These are phyloP conservation scores for Ambrosiella beaveri DNA, from an alignment of 2,329 filamentous ascomycete species.

Conservation along the genomic window DNA sequence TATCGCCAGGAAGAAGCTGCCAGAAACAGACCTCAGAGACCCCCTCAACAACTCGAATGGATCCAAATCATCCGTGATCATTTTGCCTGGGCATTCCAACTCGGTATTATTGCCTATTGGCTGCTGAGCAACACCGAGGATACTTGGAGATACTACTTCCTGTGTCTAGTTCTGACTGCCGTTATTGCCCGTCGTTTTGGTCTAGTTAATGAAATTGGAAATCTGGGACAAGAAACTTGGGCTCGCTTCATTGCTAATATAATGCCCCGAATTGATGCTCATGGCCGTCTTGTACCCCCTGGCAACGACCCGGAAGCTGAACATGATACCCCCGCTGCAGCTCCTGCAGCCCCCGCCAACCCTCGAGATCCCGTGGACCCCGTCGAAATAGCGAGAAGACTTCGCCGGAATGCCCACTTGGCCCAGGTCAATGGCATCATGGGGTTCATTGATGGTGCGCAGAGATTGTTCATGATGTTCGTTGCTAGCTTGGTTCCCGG, in stretches of 20 bases:
- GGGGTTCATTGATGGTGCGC: constrained; percentile 25
- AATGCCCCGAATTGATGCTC: constrained; percentile 24
- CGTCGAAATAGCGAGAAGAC: constrained; percentile 21
- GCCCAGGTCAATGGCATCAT: constrained; percentile 32
- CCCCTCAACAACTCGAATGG: background rate
- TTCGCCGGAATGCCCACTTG: constrained; percentile 29
- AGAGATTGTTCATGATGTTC: constrained; percentile 37
- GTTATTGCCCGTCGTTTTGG: constrained; percentile 43
- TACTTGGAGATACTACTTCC: background rate
- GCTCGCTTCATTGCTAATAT: constrained; percentile 39
- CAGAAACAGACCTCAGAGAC: background rate
- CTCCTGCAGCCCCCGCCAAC: too few relatives aligned
- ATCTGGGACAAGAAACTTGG: constrained; percentile 34
- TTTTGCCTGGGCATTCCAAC: background rate
- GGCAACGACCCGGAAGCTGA: too few relatives aligned
- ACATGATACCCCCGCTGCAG: too few relatives aligned
- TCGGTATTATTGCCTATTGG: background rate
- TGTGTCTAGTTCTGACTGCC: background rate
- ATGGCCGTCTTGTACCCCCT: constrained; percentile 22
- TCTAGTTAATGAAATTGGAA: constrained; percentile 29
- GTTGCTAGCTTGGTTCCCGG: constrained; percentile 49
- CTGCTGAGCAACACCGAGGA: background rate
- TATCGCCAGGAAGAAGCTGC: background rate
- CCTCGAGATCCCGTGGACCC: constrained; percentile 16
- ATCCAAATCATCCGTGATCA: background rate